Conservation (phyloP, 106 monocot genomes). For the Allium fistulosum region DNA sequence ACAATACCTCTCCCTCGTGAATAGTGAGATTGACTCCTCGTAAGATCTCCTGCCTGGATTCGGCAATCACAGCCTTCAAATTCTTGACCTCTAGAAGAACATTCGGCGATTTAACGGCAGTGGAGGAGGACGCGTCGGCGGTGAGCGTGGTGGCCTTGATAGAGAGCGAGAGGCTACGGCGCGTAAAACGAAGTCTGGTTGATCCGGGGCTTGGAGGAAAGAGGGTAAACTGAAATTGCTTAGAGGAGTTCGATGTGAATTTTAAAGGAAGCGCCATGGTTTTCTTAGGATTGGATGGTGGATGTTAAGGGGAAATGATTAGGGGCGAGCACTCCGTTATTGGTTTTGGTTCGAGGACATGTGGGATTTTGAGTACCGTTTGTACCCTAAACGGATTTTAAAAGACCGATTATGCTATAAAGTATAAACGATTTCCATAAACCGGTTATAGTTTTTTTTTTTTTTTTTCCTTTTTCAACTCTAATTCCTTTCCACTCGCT, state of each 20-base stretch:
- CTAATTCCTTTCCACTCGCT: too few species aligned
- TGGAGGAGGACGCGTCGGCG: slow-evolving; percentile 8
- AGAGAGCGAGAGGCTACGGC: neutral
- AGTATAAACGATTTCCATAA: too few species aligned
- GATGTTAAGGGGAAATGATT: neutral
- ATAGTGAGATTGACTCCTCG: slow-evolving; percentile 82
- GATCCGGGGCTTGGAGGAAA: neutral
- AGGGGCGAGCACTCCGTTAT: neutral
- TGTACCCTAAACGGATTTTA: too few species aligned
- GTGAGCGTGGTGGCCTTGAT: slow-evolving; percentile 5
- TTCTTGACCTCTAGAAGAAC: slow-evolving; percentile 67
- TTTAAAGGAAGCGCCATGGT: neutral
- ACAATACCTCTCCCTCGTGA: slow-evolving; percentile 69
- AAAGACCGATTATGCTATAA: too few species aligned
- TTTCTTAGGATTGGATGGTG: neutral
- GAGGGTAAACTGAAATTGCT: neutral
- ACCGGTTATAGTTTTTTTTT: too few species aligned
- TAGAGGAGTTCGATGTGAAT: neutral
- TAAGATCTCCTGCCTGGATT: slow-evolving; percentile 61
- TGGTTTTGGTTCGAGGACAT: neutral
- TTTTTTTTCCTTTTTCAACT: too few species aligned
- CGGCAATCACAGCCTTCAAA: slow-evolving; percentile 62
- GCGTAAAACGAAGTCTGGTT: neutral
- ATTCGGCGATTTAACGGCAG: slow-evolving; percentile 17
- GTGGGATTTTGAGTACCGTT: neutral